Conservation (phyloP, 257 asterid species). For the Solanum stenotomum region DNA sequence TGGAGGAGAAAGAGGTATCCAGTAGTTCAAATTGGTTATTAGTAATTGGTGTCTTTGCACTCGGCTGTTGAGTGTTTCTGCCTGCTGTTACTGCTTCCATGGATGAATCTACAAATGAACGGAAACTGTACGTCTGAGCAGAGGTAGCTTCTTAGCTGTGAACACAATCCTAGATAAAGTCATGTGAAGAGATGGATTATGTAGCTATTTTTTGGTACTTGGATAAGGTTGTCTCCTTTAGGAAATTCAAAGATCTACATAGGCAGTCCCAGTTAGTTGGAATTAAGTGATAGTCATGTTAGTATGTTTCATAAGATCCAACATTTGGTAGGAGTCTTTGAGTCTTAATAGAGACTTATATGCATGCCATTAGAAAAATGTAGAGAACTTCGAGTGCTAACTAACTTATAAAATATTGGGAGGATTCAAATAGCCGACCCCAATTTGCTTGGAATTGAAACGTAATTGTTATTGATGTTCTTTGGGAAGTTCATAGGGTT, state of each 20-base stretch:
- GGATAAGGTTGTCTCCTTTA: background rate
- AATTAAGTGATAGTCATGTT: background rate
- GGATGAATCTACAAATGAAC: background rate
- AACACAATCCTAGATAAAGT: background rate
- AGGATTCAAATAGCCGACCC: background rate
- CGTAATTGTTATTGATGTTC: background rate
- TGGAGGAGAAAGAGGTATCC: background rate
- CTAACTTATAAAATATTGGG: background rate
- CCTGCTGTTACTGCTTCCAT: background rate
- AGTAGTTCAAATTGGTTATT: background rate
- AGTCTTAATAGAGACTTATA: background rate
- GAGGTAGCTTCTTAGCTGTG: background rate
- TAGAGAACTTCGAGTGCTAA: background rate
- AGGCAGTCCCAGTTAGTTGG: background rate
- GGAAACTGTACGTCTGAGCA: background rate
- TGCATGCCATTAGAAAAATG: background rate
- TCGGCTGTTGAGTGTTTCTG: background rate
- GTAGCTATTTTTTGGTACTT: background rate
- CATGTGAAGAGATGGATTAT: background rate
- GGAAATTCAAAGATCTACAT: background rate
- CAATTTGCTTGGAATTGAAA: background rate
- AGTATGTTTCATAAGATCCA: background rate
- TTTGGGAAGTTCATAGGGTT: background rate
- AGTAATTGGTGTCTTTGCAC: background rate
- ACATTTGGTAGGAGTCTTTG: background rate